Base-by-base conservation (phyloP, 345 rosid species). In the Orychophragmus violaceus region DNA sequence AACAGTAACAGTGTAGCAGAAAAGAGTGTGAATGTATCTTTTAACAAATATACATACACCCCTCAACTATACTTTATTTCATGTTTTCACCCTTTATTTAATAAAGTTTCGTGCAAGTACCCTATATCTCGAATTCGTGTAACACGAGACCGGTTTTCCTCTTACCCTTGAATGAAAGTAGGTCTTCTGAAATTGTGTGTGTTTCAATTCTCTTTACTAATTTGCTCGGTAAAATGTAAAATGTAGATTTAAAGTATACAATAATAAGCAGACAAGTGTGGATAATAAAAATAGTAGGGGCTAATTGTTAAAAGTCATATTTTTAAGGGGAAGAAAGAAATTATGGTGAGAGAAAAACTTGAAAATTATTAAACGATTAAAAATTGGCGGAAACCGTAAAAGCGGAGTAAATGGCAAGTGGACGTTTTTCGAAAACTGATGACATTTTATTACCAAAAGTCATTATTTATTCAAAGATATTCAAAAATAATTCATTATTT, bases 341-440 rank as follows among this genome's bases (percentile, higher is more conserved):
- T 51, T 25, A 51, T 46, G 42, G 30, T 45, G 44, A 61, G 55
- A 70, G n/a, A 30, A 64, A 46, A 71, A 53, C 49, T 57, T 72
- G 71, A 72, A 48, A 72, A 72, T 19, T 8, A 28, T 29, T n/a
- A n/a, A n/a, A 39, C 1, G 24, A 41, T 59, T 27, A 66, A 58
- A 49, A 50, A 14, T 49, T 64, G 69, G 64, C 60, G 60, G 71
- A 66, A 72, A 65, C 67, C 41, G 66, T 52, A 73, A 73, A 73
- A 32, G 76, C 49, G 36, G 62, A 73, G 48, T 72, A 29, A 65
- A 72, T 65, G 66, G 61, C 77, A 73, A 58, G 66, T 66, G 77
- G 72, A 41, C 28, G 32, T 59, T 66, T 73, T 59, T 59, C 16
- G 67, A 24, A 66, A 73, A 37, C 32, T 58, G 56, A 41, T 50